phyloP scores from a whole-genome alignment of 208 protist genomes.

The Entamoeba nuttalli region DNA sequence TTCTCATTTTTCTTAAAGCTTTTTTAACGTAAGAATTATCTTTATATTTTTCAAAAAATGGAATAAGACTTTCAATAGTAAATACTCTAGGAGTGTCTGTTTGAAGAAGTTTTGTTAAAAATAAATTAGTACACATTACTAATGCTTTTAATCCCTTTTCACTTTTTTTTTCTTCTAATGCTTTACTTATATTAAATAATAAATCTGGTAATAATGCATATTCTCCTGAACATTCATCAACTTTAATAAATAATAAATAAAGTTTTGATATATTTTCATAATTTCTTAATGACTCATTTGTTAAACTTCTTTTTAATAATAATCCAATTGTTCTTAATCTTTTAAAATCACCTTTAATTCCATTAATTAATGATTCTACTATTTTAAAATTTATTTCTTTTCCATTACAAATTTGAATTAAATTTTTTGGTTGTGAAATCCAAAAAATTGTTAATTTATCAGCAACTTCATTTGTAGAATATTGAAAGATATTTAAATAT shows the following conservation, averaged over 20 bases:
- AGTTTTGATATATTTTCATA: not conserved
- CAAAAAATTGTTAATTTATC: not conserved
- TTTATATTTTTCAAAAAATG: not conserved
- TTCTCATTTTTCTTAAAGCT: not conserved
- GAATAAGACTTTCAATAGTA: not conserved
- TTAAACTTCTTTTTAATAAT: not conserved
- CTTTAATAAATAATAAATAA: not conserved
- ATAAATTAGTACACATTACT: not conserved
- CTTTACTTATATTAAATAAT: not conserved
- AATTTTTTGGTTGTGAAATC: not conserved
- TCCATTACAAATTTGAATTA: not conserved
- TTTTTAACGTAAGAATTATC: not conserved
- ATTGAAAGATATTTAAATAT: not conserved
- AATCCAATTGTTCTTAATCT: not conserved
- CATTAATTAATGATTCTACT: not conserved
- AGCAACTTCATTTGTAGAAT: not conserved
- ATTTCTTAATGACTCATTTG: not conserved
- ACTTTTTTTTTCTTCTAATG: not conserved
- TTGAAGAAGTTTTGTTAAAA: not conserved
- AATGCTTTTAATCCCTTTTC: not conserved
- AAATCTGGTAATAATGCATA: not conserved
- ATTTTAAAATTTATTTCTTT: not conserved
- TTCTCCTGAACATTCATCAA: not conserved
- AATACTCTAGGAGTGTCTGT: not conserved
- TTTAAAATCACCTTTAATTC: not conserved